Evolutionary conservation across 306 rosid species (phyloP), one percentile per base, ranked within the genome.

Genomic region (Gastrolobium bilobum): DNA sequence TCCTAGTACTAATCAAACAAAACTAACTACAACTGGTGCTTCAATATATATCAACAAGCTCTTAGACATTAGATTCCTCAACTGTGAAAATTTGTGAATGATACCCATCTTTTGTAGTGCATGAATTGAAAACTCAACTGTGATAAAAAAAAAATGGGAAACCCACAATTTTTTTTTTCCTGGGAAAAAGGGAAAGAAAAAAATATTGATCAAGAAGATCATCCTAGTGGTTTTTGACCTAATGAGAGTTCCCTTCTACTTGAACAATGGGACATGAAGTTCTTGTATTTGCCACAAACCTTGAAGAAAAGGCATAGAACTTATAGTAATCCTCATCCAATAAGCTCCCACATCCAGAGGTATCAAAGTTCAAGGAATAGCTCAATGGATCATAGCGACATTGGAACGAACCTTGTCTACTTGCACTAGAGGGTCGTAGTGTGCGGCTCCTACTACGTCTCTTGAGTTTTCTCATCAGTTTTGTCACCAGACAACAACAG

Each of bases 351-450:
- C 84, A 82, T 39, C 93, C 95, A 68, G 79, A 78, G 7, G 84
- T 38, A n/a, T 93, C 98, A 43, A 93, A 93, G 84, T 93, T 93
- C 73, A 93, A 87, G 10, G 97, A 84, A 77, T 91, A 93, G 82
- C 98, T 93, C 81, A 91, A 6, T 0, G 97, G 97, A 77, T 93
- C 98, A 61, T 93, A 93, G 43, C 85, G 88, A 80, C 94, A 90
- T 64, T 90, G 90, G 60, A 91, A 82, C 0, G 90, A 53, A 20
- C 85, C 56, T 20, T 76, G 89, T 68, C 88, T 72, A 46, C 66
- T 77, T 0, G 73, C 57, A 52, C 11, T 70, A 4, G 68, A 47
- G 1, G 71, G 40, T 37, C 81, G 26, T 5, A 86, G 71, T 2
- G 38, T 71, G 62, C 86, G 51, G 33, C 26, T 20, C 0, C 26